phyloP scores from a whole-genome alignment of 257 asterid genomes.

The Ilex asprella region DNA sequence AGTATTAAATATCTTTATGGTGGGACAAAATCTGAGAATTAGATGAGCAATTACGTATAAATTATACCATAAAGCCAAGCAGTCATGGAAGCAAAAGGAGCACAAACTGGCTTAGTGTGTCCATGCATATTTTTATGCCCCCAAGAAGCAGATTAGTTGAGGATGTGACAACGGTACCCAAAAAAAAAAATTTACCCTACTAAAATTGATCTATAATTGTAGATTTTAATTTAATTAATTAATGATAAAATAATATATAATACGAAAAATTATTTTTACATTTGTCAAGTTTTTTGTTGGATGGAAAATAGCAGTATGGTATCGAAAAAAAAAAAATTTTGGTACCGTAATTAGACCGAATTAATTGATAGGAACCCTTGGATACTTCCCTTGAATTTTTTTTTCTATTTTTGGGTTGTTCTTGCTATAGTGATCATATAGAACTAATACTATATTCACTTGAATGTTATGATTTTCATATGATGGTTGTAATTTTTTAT shows the following conservation, averaged over 20 bases:
- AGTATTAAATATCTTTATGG: constrained; percentile 1
- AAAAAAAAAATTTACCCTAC: neutral
- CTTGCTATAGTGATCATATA: constrained; percentile 20
- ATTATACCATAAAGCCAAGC: constrained; percentile 22
- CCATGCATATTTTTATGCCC: constrained; percentile 7
- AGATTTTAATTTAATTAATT: too few relatives aligned
- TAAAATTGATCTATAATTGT: too few relatives aligned
- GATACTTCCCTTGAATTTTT: constrained; percentile 15
- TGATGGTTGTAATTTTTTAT: neutral
- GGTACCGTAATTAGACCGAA: too few relatives aligned
- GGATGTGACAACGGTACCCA: neutral
- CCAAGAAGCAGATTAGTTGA: constrained; percentile 17
- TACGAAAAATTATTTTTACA: too few relatives aligned
- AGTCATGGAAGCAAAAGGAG: constrained; percentile 34
- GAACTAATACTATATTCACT: neutral
- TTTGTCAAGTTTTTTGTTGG: too few relatives aligned
- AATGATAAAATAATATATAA: too few relatives aligned
- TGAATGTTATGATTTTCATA: neutral
- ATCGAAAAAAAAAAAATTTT: too few relatives aligned
- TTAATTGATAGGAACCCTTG: constrained; percentile 10
- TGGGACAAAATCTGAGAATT: constrained; percentile 31
- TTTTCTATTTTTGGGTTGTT: constrained; percentile 23
- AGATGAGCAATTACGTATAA: constrained; percentile 11
- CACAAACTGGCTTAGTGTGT: constrained; percentile 2
- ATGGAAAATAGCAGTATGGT: too few relatives aligned